Conservation (phyloP, 2,329 filamentous ascomycete genomes). For the Pyrenophora graminea region DNA sequence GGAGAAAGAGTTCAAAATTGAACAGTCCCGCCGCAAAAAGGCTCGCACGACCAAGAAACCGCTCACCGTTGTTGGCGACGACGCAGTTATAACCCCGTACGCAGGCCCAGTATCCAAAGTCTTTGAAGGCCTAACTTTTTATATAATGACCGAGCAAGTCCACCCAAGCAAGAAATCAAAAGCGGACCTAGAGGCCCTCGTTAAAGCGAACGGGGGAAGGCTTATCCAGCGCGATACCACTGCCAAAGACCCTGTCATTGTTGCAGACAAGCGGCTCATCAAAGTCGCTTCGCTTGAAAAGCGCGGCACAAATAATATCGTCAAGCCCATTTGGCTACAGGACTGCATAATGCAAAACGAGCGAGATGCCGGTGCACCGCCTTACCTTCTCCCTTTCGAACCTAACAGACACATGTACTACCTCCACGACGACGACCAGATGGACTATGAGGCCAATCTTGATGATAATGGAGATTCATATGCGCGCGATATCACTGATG, state of each 20-base stretch:
- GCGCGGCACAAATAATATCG: constrained; percentile 68
- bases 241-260: constrained; percentile 66
- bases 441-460: constrained; percentile 63
- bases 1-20: constrained; percentile 70
- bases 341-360: constrained; percentile 73
- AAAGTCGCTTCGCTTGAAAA: constrained; percentile 85
- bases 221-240: constrained; percentile 74
- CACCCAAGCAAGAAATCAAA: constrained; percentile 75
- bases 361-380: constrained; percentile 56
- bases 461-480: constrained; percentile 87
- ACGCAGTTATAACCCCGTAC: constrained; percentile 58
- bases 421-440: constrained; percentile 61
- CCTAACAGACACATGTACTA: constrained; percentile 72
- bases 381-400: constrained; percentile 68
- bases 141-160: constrained; percentile 76
- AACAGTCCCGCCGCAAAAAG: constrained; percentile 67
- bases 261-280: constrained; percentile 79
- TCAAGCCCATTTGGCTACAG: constrained; percentile 79
- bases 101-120: constrained; percentile 64
- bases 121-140: constrained; percentile 79
- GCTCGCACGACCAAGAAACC: constrained; percentile 66
- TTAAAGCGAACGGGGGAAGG: constrained; percentile 81
- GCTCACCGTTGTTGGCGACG: constrained; percentile 73
- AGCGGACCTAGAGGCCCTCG: constrained; percentile 74
- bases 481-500: constrained; percentile 64